Conservation (phyloP, 768 basidiomycete species). For the Mycena epipterygia region DNA sequence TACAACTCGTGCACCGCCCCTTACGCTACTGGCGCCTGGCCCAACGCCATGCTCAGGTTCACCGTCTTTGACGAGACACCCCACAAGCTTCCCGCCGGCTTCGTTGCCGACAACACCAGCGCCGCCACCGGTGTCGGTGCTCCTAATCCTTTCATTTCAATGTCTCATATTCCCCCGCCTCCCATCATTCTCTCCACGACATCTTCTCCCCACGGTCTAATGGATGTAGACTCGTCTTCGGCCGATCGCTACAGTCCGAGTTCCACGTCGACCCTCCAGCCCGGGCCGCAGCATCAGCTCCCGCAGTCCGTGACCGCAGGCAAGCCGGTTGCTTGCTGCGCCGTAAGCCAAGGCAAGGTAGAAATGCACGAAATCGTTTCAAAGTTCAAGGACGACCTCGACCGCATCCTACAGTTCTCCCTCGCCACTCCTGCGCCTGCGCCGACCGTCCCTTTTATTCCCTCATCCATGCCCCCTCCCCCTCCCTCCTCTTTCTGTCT, state of each 20-base stretch:
- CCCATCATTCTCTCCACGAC: constrained; percentile 50
- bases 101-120: constrained; percentile 23
- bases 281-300: constrained; percentile 39
- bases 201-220: constrained; percentile 41
- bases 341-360: constrained; percentile 37
- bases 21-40: constrained; percentile 66
- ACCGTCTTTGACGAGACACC: constrained; percentile 66
- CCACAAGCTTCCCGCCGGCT: constrained; percentile 49
- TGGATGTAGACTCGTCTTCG: constrained; percentile 37
- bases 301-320: constrained; percentile 36
- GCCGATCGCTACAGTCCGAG: constrained; percentile 20
- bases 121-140: constrained; percentile 19
- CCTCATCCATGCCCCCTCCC: constrained; percentile 18
- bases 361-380: constrained; percentile 40
- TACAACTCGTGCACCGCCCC: constrained; percentile 66
- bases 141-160: constrained; percentile 41
- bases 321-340: constrained; percentile 29
- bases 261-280: constrained; percentile 31
- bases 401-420: constrained; percentile 55
- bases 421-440: constrained; percentile 46
- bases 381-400: constrained; percentile 50
- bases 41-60: constrained; percentile 73
- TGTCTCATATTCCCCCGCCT: constrained; percentile 50
- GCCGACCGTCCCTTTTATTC: background rate
- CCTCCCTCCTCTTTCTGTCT: constrained; percentile 39